Percentiles rank a stretch among this genome's conserved stretches.
These are phyloP conservation scores for Suillus paluster DNA, from an alignment of 768 basidiomycete genomes.

Conservation along the genomic window DNA sequence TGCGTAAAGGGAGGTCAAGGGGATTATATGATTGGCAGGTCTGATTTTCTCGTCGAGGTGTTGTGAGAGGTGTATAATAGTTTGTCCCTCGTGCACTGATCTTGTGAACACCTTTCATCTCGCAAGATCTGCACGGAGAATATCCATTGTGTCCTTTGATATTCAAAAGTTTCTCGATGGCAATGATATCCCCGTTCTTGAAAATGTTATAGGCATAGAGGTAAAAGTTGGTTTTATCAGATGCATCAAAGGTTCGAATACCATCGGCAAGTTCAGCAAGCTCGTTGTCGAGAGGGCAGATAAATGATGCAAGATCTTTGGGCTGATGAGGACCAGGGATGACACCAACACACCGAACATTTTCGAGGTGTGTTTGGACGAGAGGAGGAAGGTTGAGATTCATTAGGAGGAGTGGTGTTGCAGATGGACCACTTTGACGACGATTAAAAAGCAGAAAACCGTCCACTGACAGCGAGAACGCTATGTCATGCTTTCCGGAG, in stretches of 20 bases:
- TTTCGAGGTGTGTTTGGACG: slow-evolving; percentile 12
- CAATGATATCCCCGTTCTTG: slow-evolving; percentile 38
- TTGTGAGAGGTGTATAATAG: slow-evolving; percentile 8
- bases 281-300: slow-evolving; percentile 31
- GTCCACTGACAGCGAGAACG: slow-evolving; percentile 46
- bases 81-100: not conserved
- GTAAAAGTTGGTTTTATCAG: slow-evolving; percentile 3
- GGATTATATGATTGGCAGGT: slow-evolving; percentile 15
- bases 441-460: slow-evolving; percentile 45
- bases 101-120: slow-evolving; percentile 29
- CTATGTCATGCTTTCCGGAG: slow-evolving; percentile 41
- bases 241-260: slow-evolving; percentile 12
- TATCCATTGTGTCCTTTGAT: slow-evolving; percentile 42
- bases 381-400: slow-evolving; percentile 48
- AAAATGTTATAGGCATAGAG: slow-evolving; percentile 28
- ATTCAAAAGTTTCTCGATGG: slow-evolving; percentile 31
- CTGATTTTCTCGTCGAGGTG: slow-evolving; percentile 12
- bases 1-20: slow-evolving; percentile 21
- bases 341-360: slow-evolving; percentile 35
- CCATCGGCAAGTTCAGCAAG: slow-evolving; percentile 17
- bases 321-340: slow-evolving; percentile 41
- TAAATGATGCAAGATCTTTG: slow-evolving; percentile 36
- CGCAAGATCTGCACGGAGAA: slow-evolving; percentile 38
- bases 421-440: slow-evolving; percentile 37
- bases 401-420: slow-evolving; percentile 41